Percentiles rank a stretch among this genome's conserved stretches.
Evolutionary conservation across 2,329 filamentous ascomycete species (phyloP).

Genomic region (Talaromyces amestolkiae): DNA sequence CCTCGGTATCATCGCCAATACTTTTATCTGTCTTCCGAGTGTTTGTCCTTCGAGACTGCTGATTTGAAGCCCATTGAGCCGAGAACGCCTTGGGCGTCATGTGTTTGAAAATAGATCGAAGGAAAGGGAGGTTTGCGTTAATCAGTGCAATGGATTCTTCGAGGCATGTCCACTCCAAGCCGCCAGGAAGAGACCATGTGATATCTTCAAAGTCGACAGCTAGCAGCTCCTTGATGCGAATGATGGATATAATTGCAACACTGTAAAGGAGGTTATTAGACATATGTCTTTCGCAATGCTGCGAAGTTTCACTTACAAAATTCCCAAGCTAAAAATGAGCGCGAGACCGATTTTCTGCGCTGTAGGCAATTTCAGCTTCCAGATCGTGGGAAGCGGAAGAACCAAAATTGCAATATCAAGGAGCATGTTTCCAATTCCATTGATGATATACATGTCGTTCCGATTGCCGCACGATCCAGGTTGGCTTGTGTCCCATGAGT

Average conservation of each 20-base stretch:
- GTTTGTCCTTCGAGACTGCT: neutral
- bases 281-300: neutral
- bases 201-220: constrained; percentile 11
- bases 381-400: neutral
- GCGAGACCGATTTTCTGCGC: neutral
- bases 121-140: constrained; percentile 6
- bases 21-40: neutral
- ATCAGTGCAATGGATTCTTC: constrained; percentile 7
- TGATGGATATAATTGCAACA: constrained; percentile 5
- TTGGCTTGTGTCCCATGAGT: neutral
- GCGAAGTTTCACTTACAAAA: neutral
- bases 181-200: constrained; percentile 9
- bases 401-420: neutral
- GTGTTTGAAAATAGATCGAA: constrained; percentile 1
- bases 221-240: constrained; percentile 3
- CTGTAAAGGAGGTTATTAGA: neutral
- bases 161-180: constrained; percentile 5
- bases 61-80: neutral
- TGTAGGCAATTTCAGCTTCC: neutral
- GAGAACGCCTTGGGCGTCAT: neutral
- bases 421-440: neutral
- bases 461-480: neutral
- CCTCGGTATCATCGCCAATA: neutral
- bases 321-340: neutral
- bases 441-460: neutral